Percentiles rank a stretch among this genome's conserved stretches.
Evolutionary conservation across 225 moss, liverwort and hornwort genomes (phyloP).

Genomic region (Pseudoscleropodium purum): DNA sequence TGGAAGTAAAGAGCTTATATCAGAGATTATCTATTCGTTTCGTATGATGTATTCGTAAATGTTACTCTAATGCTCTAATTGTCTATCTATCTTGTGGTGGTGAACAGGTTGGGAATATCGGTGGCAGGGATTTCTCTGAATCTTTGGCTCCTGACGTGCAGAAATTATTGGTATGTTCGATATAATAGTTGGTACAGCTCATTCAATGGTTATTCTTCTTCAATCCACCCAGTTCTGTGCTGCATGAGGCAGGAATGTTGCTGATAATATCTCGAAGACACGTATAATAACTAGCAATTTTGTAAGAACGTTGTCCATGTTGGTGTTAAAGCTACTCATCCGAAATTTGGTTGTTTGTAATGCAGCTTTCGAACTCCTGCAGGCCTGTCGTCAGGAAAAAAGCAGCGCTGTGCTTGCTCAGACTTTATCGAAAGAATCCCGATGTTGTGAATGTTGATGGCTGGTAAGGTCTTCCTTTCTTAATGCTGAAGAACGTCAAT

Average conservation of each 20-base stretch:
- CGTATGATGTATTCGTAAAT: neutral
- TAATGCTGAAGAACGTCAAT: neutral
- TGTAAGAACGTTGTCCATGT: neutral
- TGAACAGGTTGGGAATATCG: slow-evolving; percentile 86
- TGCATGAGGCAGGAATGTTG: neutral
- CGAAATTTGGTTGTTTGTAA: neutral
- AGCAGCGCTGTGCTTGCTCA: slow-evolving; percentile 89
- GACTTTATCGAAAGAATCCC: slow-evolving; percentile 92
- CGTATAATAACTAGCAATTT: neutral
- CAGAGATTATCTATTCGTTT: neutral
- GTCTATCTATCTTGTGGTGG: neutral
- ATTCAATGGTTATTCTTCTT: neutral
- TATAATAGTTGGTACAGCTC: neutral
- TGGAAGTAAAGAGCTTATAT: neutral
- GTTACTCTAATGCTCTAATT: neutral
- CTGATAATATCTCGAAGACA: neutral
- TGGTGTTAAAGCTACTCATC: neutral
- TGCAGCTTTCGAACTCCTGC: slow-evolving; percentile 85
- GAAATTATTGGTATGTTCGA: slow-evolving; percentile 70
- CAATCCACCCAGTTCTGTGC: neutral
- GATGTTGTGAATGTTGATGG: slow-evolving; percentile 97
- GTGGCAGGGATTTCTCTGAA: slow-evolving; percentile 97
- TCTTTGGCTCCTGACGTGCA: slow-evolving; percentile 97
- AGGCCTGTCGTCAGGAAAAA: slow-evolving; percentile 96
- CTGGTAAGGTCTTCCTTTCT: slow-evolving; percentile 44